Evolutionary conservation across 108 stramenopile species (phyloP).

Genomic region (Asterionellopsis glacialis): DNA sequence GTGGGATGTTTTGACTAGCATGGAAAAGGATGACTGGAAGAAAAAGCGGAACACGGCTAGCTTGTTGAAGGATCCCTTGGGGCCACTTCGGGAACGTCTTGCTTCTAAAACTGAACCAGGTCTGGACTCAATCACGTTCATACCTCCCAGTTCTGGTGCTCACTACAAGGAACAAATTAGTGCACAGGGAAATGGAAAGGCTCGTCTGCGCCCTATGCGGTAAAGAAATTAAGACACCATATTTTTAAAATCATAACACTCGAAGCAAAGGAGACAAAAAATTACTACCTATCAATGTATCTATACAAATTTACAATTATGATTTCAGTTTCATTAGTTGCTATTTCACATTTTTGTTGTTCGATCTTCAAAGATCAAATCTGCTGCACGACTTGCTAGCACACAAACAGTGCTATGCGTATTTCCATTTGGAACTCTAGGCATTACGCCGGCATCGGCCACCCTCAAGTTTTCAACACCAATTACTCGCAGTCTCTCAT

Average conservation of each 20-base stretch:
- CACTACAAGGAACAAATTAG: slow-evolving; percentile 64
- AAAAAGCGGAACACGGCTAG: too few relatives aligned
- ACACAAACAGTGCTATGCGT: slow-evolving; percentile 25
- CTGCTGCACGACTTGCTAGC: slow-evolving; percentile 16
- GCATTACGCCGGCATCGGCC: slow-evolving; percentile 29
- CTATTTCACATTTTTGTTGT: neutral
- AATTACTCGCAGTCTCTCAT: slow-evolving; percentile 15
- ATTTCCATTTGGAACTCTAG: slow-evolving; percentile 20
- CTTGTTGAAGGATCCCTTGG: neutral
- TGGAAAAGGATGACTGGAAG: slow-evolving; percentile 41
- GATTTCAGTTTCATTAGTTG: neutral
- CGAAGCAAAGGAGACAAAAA: too few relatives aligned
- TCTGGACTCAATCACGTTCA: slow-evolving; percentile 47
- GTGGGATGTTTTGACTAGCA: slow-evolving; percentile 71
- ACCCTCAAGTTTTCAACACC: slow-evolving; percentile 27
- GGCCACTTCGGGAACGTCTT: slow-evolving; percentile 5
- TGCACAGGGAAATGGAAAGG: slow-evolving; percentile 61
- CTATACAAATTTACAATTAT: neutral
- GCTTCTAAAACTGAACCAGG: neutral
- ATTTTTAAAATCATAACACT: neutral
- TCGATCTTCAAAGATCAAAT: slow-evolving; percentile 9
- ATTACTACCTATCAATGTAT: neutral
- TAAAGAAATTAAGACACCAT: slow-evolving; percentile 13
- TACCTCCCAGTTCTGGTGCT: slow-evolving; percentile 60
- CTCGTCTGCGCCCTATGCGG: slow-evolving; percentile 74